These are phyloP conservation scores for Akebia trifoliata DNA, from an alignment of 164 flowering plant species.

Conservation along the genomic window DNA sequence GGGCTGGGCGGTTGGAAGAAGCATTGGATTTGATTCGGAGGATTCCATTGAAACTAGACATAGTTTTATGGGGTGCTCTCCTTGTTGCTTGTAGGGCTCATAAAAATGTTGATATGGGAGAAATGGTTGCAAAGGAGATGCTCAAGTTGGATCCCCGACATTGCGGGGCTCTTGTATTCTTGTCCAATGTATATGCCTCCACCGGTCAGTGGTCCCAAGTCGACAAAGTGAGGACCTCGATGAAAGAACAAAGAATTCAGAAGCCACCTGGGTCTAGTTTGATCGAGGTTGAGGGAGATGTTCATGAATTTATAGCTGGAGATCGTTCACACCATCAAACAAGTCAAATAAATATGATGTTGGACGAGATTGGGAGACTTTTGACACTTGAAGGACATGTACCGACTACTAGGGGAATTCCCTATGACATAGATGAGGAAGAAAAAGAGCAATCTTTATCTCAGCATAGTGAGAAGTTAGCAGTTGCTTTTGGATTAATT, in stretches of 20 bases:
- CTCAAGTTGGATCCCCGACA: constrained; percentile 24
- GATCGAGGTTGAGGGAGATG: constrained; percentile 24
- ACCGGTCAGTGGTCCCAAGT: constrained; percentile 18
- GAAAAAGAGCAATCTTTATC: constrained; percentile 22
- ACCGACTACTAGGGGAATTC: constrained; percentile 13
- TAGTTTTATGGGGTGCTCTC: constrained; percentile 25
- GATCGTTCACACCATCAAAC: constrained; percentile 19
- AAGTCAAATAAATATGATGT: constrained; percentile 18
- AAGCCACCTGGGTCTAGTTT: constrained; percentile 25
- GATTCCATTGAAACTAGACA: constrained; percentile 14
- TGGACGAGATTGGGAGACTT: constrained; percentile 23
- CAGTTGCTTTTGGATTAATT: constrained; percentile 30
- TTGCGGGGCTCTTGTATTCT: constrained; percentile 28
- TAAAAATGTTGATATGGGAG: constrained; percentile 22
- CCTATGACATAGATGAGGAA: constrained; percentile 24
- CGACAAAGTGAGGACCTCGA: constrained; percentile 20
- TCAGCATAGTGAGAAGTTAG: constrained; percentile 26
- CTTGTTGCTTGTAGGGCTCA: constrained; percentile 25
- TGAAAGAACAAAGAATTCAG: constrained; percentile 25
- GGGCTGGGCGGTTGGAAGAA: constrained; percentile 1
- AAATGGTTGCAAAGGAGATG: constrained; percentile 26
- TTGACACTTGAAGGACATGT: constrained; percentile 18
- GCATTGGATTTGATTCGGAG: neutral
- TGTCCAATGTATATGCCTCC: constrained; percentile 27
- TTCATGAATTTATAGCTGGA: constrained; percentile 27